These are phyloP conservation scores for Debaryomyces sp. DNA, from an alignment of 1,139 yeast species.

Conservation along the genomic window DNA sequence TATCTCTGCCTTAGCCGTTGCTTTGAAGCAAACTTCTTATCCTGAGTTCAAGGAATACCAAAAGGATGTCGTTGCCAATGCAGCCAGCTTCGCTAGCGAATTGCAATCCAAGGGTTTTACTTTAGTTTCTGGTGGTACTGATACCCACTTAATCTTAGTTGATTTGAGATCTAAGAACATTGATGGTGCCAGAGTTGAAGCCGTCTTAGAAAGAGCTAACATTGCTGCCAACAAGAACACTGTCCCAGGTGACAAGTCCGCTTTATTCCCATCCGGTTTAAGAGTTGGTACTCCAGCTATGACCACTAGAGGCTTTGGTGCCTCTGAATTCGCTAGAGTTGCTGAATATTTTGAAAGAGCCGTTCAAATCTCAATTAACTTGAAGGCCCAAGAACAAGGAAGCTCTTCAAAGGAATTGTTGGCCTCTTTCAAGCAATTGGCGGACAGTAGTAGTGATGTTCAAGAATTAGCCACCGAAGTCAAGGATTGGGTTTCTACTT, in stretches of 20 bases:
- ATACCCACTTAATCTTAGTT: constrained; percentile 87
- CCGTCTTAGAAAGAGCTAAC: constrained; percentile 84
- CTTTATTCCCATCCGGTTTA: constrained; percentile 92
- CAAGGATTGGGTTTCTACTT: constrained; percentile 63
- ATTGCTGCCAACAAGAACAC: constrained; percentile 96
- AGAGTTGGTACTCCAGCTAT: constrained; percentile 98
- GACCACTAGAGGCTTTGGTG: constrained; percentile 94
- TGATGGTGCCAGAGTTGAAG: constrained; percentile 96
- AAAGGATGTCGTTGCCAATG: constrained; percentile 77
- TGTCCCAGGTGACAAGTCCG: constrained; percentile 94
- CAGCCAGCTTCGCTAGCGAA: constrained; percentile 73
- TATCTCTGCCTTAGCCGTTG: constrained; percentile 92
- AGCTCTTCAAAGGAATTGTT: constrained; percentile 64
- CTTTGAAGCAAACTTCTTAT: constrained; percentile 83
- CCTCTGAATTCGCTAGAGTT: constrained; percentile 74
- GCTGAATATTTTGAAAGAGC: constrained; percentile 80
- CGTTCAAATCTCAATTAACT: constrained; percentile 62
- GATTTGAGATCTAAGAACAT: constrained; percentile 82
- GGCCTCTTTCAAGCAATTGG: constrained; percentile 64
- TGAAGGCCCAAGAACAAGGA: constrained; percentile 66
- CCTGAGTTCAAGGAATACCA: constrained; percentile 91
- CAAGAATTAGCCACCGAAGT: constrained; percentile 64
- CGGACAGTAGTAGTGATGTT: constrained; percentile 59
- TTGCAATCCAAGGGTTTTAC: constrained; percentile 69
- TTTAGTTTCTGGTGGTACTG: constrained; percentile 91